phyloP scores from a whole-genome alignment of 1,284 basidiomycete species.

The Melampsora larici-populina region DNA sequence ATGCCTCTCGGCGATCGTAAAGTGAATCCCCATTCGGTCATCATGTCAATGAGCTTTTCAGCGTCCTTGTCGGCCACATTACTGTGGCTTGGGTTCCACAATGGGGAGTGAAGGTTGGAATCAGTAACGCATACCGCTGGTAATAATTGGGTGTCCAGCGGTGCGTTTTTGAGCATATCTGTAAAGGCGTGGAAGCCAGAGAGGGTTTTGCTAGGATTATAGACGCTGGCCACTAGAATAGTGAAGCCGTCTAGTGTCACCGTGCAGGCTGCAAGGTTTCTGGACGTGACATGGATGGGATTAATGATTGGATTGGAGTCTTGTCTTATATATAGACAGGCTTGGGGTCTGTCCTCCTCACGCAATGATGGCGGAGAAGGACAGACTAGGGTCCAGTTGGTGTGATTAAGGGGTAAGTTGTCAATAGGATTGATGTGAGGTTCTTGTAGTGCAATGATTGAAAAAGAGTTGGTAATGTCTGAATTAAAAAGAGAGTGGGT shows the following conservation, averaged over 20 bases:
- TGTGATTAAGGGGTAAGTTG: not conserved
- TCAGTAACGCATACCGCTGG: no score
- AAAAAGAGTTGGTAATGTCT: not conserved
- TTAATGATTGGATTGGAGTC: not conserved
- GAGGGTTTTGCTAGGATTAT: not conserved
- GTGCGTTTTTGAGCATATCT: not conserved
- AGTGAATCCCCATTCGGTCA: not conserved
- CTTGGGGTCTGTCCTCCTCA: not conserved
- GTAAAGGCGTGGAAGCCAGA: not conserved
- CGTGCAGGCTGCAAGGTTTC: not conserved
- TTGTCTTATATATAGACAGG: slow-evolving; percentile 20
- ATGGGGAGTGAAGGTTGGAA: slow-evolving; percentile 1
- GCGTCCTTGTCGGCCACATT: no score
- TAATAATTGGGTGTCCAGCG: no score
- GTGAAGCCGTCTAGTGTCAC: not conserved
- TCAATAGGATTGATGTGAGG: not conserved
- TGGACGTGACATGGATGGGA: not conserved
- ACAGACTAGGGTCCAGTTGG: not conserved
- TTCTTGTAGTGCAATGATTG: not conserved
- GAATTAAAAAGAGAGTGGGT: not conserved
- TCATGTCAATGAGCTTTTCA: no score
- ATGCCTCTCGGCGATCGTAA: not conserved
- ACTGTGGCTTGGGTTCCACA: no score
- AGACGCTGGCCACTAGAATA: not conserved
- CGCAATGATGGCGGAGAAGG: not conserved